Percentiles rank a stretch among this genome's conserved stretches.
Evolutionary conservation across 2,329 filamentous ascomycete species (phyloP).

Genomic region (Geoglossum cookeanum): DNA sequence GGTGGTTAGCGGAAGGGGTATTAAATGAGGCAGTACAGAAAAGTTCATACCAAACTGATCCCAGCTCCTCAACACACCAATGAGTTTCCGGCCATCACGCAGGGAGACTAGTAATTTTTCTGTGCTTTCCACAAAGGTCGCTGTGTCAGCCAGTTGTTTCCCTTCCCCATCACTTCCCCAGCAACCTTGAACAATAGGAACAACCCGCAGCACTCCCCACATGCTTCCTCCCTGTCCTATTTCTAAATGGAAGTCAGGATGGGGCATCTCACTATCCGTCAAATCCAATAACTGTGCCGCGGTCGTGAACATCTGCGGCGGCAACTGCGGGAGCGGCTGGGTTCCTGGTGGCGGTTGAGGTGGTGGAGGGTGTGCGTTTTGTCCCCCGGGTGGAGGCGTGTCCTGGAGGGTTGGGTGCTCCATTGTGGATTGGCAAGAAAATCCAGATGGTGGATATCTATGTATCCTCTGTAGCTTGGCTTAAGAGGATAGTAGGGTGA

Average conservation of each 20-base stretch:
- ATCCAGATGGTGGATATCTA: not conserved
- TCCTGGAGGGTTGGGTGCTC: not conserved
- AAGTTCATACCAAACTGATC: constrained; percentile 70
- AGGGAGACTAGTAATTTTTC: constrained; percentile 89
- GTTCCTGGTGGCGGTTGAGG: constrained; percentile 4
- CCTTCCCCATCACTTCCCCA: not conserved
- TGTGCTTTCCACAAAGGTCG: constrained; percentile 21
- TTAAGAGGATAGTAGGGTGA: not conserved
- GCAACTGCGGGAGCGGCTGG: constrained; percentile 41
- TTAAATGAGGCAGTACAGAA: not conserved
- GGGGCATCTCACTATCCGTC: constrained; percentile 65
- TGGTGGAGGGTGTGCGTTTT: not conserved
- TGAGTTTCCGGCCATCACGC: constrained; percentile 82
- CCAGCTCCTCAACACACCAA: constrained; percentile 85
- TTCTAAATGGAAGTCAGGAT: not conserved
- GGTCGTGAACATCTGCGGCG: constrained; percentile 96
- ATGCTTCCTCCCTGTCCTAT: no score
- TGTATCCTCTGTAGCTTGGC: not conserved
- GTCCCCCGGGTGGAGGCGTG: not conserved
- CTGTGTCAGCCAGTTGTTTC: constrained; percentile 11
- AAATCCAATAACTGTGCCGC: constrained; percentile 88
- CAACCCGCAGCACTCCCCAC: not conserved
- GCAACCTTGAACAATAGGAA: not conserved
- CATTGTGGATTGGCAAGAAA: not conserved
- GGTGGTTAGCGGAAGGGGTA: not conserved